Conservation (phyloP, 306 rosid genomes). For the Dalbergia cochinchinensis region DNA sequence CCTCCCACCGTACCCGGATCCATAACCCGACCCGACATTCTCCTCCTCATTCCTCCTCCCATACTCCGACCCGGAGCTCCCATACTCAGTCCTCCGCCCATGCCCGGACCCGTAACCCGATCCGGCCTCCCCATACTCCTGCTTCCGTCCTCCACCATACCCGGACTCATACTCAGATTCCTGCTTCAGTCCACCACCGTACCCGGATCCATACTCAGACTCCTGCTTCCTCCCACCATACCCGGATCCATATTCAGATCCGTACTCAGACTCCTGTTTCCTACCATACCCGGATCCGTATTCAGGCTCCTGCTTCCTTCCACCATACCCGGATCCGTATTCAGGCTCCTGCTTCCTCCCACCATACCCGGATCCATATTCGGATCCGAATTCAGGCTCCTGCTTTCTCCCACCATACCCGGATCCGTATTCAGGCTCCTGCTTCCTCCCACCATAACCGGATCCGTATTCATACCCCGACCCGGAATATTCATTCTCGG, state of each 20-base stretch:
- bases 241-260: slow-evolving; percentile 23
- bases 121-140: background rate
- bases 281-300: slow-evolving; percentile 47
- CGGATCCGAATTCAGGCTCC: slow-evolving; percentile 41
- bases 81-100: background rate
- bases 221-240: slow-evolving; percentile 28
- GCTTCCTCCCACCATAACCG: background rate
- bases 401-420: too few species aligned
- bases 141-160: background rate
- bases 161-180: slow-evolving; percentile 4
- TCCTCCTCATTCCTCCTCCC: too few species aligned
- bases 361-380: slow-evolving; percentile 52
- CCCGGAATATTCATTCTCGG: background rate
- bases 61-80: background rate
- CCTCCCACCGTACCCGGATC: slow-evolving; percentile 11
- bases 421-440: background rate
- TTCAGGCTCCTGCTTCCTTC: slow-evolving; percentile 35
- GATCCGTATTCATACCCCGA: slow-evolving; percentile 21
- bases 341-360: background rate
- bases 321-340: slow-evolving; percentile 43
- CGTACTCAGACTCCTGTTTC: slow-evolving; percentile 18
- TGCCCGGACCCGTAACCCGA: slow-evolving; percentile 19
- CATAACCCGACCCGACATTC: background rate
- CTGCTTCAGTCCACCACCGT: slow-evolving; percentile 16
- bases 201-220: slow-evolving; percentile 26